phyloP scores from a whole-genome alignment of 805 yeast genomes.

The Ogataea haglerorum region DNA sequence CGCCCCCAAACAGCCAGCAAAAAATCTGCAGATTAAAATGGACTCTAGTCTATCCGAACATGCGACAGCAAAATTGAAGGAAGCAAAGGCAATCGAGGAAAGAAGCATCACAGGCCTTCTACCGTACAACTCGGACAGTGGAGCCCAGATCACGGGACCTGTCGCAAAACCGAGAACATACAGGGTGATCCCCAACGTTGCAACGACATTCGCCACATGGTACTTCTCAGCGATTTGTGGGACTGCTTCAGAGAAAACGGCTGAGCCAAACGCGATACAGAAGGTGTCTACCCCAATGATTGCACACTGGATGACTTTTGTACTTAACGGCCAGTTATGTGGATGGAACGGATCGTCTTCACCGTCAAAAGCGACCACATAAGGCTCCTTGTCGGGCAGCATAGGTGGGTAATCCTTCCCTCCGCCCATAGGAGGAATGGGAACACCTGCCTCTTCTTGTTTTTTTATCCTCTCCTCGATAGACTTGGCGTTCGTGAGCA shows the following conservation, averaged over 20 bases:
- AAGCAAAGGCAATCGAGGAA: constrained; percentile 52
- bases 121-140: constrained; percentile 75
- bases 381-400: constrained; percentile 52
- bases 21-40: constrained; percentile 70
- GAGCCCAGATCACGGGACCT: constrained; percentile 91
- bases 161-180: constrained; percentile 92
- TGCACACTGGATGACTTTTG: constrained; percentile 44
- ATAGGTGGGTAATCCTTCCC: constrained; percentile 60
- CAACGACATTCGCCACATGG: constrained; percentile 64
- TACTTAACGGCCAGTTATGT: constrained; percentile 62
- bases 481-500: constrained; percentile 38
- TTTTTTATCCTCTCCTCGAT: constrained; percentile 29
- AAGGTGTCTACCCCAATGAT: constrained; percentile 48
- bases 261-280: constrained; percentile 70
- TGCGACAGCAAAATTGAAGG: constrained; percentile 72
- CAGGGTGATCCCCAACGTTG: constrained; percentile 70
- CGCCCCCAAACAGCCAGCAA: constrained; percentile 79
- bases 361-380: constrained; percentile 72
- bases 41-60: constrained; percentile 78
- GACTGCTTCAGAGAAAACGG: constrained; percentile 70
- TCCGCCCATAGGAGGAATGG: constrained; percentile 63
- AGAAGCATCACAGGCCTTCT: constrained; percentile 58
- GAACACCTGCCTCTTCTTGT: constrained; percentile 33
- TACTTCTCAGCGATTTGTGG: constrained; percentile 45
- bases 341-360: constrained; percentile 79